A percentile compares a stretch with the other conserved stretches of the same genome.
Conservation (phyloP, 2,329 filamentous ascomycete genomes). For the Aspergillus terreus region DNA sequence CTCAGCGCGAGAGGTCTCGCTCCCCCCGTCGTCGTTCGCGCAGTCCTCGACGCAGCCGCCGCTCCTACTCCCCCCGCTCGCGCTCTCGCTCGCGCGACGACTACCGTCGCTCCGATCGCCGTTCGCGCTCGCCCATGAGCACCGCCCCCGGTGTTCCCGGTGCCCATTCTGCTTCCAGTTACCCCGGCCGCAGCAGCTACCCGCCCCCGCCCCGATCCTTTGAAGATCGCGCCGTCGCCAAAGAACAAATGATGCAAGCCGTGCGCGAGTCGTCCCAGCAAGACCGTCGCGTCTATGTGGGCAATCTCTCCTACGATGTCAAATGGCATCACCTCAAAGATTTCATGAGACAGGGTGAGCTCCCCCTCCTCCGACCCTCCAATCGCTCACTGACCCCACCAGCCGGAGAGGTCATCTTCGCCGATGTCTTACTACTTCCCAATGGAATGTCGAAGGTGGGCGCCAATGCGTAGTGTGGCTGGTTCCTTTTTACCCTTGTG, state of each 20-base stretch:
- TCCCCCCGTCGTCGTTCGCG: conserved; percentile 69
- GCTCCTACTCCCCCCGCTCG: conserved; percentile 75
- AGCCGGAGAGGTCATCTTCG: conserved; percentile 99
- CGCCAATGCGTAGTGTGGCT: conserved; percentile 85
- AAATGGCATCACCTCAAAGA: conserved; percentile 99
- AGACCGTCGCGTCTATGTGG: conserved; percentile 98
- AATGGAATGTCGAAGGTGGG: conserved; percentile 99
- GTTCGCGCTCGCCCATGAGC: conserved; percentile 85
- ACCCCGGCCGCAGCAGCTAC: conserved; percentile 59
- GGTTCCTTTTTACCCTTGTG: conserved; percentile 63
- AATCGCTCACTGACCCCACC: conserved; percentile 11
- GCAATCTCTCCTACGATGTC: conserved; percentile 98
- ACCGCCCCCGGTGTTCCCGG: conserved; percentile 64
- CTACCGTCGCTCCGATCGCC: conserved; percentile 69
- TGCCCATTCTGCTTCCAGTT: conserved; percentile 63
- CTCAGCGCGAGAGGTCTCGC: conserved; percentile 73
- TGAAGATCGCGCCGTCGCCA: conserved; percentile 78
- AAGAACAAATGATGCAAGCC: conserved; percentile 94
- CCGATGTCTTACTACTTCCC: conserved; percentile 97
- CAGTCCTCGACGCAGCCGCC: conserved; percentile 72
- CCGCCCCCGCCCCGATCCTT: conserved; percentile 64
- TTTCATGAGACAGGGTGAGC: conserved; percentile 98
- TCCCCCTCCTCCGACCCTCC: conserved; percentile 7
- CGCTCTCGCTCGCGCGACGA: conserved; percentile 76
- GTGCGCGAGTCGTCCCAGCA: conserved; percentile 94